Percentiles rank a stretch among this genome's conserved stretches.
phyloP scores from a whole-genome alignment of 371 early-diverging fungal species.

The Apophysomyces sp. region DNA sequence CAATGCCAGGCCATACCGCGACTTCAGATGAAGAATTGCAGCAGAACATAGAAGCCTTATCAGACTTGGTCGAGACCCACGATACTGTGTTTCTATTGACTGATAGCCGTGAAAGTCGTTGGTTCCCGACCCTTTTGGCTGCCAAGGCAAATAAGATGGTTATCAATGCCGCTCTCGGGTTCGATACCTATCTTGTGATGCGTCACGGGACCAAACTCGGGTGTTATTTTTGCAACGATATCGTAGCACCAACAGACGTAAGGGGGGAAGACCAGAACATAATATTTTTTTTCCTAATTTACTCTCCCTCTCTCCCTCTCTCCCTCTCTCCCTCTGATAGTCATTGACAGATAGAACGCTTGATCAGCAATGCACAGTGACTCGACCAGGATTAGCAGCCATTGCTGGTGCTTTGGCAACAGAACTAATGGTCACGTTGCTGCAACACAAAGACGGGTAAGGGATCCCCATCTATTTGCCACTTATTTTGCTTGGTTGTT shows the following conservation, averaged over 20 bases:
- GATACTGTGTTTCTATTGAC: slow-evolving; percentile 90
- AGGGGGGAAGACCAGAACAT: slow-evolving; percentile 19
- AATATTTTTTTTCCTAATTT: background rate
- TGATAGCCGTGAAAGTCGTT: slow-evolving; percentile 94
- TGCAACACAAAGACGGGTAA: slow-evolving; percentile 85
- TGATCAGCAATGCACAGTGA: slow-evolving; percentile 98
- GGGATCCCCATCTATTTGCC: background rate
- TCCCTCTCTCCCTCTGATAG: slow-evolving; percentile 25
- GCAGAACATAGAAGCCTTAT: slow-evolving; percentile 56
- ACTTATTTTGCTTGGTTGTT: slow-evolving; percentile 10
- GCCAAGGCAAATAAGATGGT: slow-evolving; percentile 67
- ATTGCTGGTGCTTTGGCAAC: slow-evolving; percentile 86
- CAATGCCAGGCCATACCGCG: slow-evolving; percentile 93
- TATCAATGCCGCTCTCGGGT: slow-evolving; percentile 93
- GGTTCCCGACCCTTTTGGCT: slow-evolving; percentile 91
- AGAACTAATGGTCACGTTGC: slow-evolving; percentile 85
- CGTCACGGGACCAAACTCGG: slow-evolving; percentile 85
- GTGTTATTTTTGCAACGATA: slow-evolving; percentile 97
- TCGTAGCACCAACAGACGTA: slow-evolving; percentile 92
- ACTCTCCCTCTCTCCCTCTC: background rate
- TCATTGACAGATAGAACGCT: slow-evolving; percentile 91
- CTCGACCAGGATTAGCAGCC: slow-evolving; percentile 91
- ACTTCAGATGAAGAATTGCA: slow-evolving; percentile 39
- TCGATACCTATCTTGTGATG: slow-evolving; percentile 96
- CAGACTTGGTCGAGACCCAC: slow-evolving; percentile 65